Percentiles rank a stretch among this genome's conserved stretches.
Evolutionary conservation across 106 monocot genomes (phyloP).

Genomic region (Dendrobium nobile): DNA sequence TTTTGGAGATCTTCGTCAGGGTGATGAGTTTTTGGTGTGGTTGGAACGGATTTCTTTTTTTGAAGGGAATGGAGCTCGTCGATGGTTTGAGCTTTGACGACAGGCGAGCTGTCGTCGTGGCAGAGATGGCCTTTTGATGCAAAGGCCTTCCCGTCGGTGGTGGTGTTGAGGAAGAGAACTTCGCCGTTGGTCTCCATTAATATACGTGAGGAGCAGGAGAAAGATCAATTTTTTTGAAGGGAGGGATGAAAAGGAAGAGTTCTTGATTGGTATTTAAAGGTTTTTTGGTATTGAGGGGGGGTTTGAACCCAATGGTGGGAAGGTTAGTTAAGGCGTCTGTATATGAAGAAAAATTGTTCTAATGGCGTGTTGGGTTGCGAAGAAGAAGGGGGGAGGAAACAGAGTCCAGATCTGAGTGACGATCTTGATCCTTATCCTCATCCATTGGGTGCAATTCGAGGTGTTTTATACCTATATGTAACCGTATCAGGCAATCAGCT

Average conservation of each 20-base stretch:
- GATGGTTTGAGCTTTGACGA: slow-evolving; percentile 93
- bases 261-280: background rate
- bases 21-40: slow-evolving; percentile 66
- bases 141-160: background rate
- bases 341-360: background rate
- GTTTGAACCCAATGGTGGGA: too few relatives aligned
- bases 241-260: background rate
- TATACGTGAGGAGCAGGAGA: background rate
- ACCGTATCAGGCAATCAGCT: too few relatives aligned
- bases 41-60: slow-evolving; percentile 88
- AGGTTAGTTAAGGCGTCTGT: too few relatives aligned
- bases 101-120: slow-evolving; percentile 86
- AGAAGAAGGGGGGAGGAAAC: background rate
- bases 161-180: background rate
- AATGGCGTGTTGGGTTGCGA: background rate
- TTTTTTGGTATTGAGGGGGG: background rate
- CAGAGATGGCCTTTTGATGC: slow-evolving; percentile 55
- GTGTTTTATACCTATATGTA: too few relatives aligned
- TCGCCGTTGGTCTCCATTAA: background rate
- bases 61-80: slow-evolving; percentile 98
- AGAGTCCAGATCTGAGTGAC: background rate
- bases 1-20: slow-evolving; percentile 74
- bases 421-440: slow-evolving; percentile 2
- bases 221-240: background rate
- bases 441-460: background rate